Evolutionary conservation across 1,284 basidiomycete genomes (phyloP).

Genomic region (Schizophyllum amplum): DNA sequence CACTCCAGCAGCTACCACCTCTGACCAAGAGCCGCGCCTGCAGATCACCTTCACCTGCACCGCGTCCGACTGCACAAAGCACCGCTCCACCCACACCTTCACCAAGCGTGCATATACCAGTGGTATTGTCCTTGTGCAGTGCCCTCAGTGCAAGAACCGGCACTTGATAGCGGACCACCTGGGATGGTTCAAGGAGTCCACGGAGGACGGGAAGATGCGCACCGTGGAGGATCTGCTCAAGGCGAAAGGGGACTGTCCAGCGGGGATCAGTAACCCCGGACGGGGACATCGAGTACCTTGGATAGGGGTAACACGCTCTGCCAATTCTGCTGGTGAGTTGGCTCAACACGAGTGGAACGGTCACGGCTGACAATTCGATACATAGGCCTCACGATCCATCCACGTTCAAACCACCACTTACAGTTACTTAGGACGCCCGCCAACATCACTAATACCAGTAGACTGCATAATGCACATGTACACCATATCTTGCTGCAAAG

Average conservation of each 20-base stretch:
- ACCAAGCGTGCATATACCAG: constrained; percentile 76
- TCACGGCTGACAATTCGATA: no score
- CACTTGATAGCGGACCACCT: constrained; percentile 89
- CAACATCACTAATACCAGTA: no score
- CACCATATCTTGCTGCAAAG: no score
- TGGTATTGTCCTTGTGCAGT: constrained; percentile 89
- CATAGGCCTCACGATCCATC: no score
- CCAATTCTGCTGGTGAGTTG: no score
- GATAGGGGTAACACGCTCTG: no score
- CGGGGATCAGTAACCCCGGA: constrained; percentile 40
- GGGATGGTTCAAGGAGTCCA: constrained; percentile 86
- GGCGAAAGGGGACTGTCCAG: constrained; percentile 69
- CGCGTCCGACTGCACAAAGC: constrained; percentile 62
- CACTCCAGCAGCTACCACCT: constrained; percentile 19
- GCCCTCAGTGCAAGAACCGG: constrained; percentile 86
- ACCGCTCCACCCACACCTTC: constrained; percentile 84
- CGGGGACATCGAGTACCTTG: constrained; percentile 26
- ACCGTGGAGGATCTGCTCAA: constrained; percentile 79
- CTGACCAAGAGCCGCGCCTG: constrained; percentile 42
- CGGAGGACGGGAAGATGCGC: constrained; percentile 60
- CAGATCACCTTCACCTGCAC: constrained; percentile 88
- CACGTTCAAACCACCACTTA: no score
- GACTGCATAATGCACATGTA: no score
- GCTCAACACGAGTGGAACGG: no score
- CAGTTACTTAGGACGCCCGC: no score